These are phyloP conservation scores for Erythrophleum fordii DNA, from an alignment of 306 rosid species.

Conservation along the genomic window DNA sequence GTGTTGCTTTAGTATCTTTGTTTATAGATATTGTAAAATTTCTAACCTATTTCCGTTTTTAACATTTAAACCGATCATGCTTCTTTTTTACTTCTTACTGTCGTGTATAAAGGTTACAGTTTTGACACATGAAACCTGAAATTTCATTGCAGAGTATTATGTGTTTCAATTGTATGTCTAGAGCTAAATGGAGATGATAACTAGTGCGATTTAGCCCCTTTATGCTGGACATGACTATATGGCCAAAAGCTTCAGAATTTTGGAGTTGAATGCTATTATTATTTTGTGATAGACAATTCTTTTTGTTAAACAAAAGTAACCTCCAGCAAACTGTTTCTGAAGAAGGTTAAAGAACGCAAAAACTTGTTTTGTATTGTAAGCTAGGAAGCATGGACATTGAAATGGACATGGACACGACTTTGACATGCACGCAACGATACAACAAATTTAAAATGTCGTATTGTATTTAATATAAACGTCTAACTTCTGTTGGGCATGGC, in stretches of 20 bases:
- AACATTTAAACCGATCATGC: conserved; percentile 32
- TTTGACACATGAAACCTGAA: conserved; percentile 21
- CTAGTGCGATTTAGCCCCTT: not conserved
- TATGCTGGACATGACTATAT: not conserved
- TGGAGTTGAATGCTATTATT: not conserved
- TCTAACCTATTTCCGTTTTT: conserved; percentile 3
- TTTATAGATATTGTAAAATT: conserved; percentile 44
- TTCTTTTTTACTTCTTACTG: conserved; percentile 24
- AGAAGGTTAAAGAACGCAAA: not conserved
- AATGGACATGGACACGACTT: not conserved
- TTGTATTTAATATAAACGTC: not conserved
- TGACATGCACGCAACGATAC: too few species aligned
- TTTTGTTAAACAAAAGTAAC: not conserved
- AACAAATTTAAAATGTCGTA: too few species aligned
- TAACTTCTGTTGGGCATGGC: not conserved
- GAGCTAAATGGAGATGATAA: not conserved
- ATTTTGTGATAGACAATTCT: not conserved
- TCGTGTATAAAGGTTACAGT: conserved; percentile 10
- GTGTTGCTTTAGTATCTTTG: conserved; percentile 43
- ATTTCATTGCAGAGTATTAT: not conserved
- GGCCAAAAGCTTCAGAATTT: not conserved
- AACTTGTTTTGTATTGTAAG: not conserved
- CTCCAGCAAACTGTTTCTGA: not conserved
- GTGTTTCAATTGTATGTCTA: conserved; percentile 7
- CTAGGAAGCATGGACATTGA: not conserved